Percentiles rank a stretch among this genome's conserved stretches.
These are phyloP conservation scores for Singerocomus inundabilis DNA, from an alignment of 1,284 basidiomycete species.

Conservation along the genomic window DNA sequence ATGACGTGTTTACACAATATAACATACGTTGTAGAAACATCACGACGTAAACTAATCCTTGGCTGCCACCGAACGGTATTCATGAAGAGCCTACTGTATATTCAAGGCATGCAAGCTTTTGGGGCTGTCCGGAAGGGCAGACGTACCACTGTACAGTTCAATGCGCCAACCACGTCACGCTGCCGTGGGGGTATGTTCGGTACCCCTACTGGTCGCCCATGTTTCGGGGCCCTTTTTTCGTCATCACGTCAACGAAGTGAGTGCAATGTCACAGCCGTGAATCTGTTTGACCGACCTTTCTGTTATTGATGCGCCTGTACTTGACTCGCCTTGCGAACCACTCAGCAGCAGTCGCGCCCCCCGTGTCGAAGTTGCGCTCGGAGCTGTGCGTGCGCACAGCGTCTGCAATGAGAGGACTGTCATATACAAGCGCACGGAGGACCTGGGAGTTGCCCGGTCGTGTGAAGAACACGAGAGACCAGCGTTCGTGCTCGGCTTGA, in stretches of 20 bases:
- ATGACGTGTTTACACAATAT: too few relatives aligned
- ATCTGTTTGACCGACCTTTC: slow-evolving; percentile 32
- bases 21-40: too few relatives aligned
- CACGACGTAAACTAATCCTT: too few relatives aligned
- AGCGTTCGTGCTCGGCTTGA: slow-evolving; percentile 48
- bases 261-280: too few relatives aligned
- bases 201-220: slow-evolving; percentile 37
- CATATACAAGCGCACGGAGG: slow-evolving; percentile 48
- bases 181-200: slow-evolving; percentile 31
- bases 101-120: too few relatives aligned
- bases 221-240: slow-evolving; percentile 35
- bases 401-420: slow-evolving; percentile 47
- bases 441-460: slow-evolving; percentile 53
- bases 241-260: neutral
- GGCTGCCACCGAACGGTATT: too few relatives aligned
- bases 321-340: slow-evolving; percentile 50
- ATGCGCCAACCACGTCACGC: slow-evolving; percentile 4
- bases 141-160: too few relatives aligned
- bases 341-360: slow-evolving; percentile 42
- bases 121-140: too few relatives aligned
- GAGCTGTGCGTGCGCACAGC: slow-evolving; percentile 34
- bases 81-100: too few relatives aligned
- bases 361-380: slow-evolving; percentile 37
- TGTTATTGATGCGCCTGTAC: slow-evolving; percentile 45
- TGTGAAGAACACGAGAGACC: slow-evolving; percentile 62